Evolutionary conservation across 495 filamentous ascomycete species (phyloP).

Genomic region (Xylaria flabelliformis): DNA sequence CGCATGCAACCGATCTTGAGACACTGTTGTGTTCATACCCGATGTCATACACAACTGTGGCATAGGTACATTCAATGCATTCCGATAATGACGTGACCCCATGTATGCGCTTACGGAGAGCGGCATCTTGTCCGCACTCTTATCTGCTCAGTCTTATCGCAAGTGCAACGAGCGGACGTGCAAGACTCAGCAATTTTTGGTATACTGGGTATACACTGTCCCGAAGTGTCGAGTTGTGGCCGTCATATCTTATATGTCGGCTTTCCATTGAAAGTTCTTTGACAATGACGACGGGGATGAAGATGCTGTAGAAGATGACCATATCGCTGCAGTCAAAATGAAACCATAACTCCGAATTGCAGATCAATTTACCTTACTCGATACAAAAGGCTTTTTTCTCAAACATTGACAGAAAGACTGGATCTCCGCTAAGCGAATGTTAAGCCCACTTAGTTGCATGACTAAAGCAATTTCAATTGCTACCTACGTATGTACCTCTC

Average conservation of each 20-base stretch:
- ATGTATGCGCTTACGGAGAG: constrained; percentile 6
- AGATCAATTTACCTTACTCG: background rate
- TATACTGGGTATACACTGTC: background rate
- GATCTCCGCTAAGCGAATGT: background rate
- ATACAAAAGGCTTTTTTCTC: background rate
- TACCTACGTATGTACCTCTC: too few relatives aligned
- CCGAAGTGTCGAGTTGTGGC: background rate
- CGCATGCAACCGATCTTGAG: background rate
- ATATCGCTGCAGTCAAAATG: background rate
- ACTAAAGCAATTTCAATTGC: background rate
- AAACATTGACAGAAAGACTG: background rate
- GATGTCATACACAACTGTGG: constrained; percentile 8
- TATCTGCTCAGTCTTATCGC: constrained; percentile 2
- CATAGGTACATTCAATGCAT: background rate
- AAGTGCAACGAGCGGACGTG: background rate
- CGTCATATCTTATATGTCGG: background rate
- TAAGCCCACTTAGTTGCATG: background rate
- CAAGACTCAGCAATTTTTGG: background rate
- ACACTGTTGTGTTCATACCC: too few relatives aligned
- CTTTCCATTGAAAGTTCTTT: background rate
- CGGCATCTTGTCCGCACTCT: constrained; percentile 6
- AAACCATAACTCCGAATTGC: background rate
- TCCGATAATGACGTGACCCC: background rate
- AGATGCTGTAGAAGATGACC: background rate
- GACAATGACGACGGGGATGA: background rate